Percentiles rank a stretch among this genome's conserved stretches.
Evolutionary conservation across 108 stramenopile species (phyloP).

Genomic region (Aurantiochytrium sp.): DNA sequence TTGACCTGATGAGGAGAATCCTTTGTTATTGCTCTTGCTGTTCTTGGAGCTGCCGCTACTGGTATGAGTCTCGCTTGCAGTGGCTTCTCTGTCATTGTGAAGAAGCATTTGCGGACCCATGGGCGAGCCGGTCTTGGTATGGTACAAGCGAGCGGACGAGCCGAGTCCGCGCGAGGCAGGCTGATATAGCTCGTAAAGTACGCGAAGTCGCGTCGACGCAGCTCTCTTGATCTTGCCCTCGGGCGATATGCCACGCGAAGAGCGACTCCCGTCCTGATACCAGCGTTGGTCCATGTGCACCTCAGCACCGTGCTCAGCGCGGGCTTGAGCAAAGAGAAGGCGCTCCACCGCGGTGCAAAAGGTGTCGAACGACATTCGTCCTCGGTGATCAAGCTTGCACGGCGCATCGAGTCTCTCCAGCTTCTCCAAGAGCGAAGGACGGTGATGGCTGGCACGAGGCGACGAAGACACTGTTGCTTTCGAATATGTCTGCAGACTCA

Average conservation of each 20-base stretch:
- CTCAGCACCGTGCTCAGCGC: background rate
- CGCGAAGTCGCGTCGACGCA: background rate
- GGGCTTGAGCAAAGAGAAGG: background rate
- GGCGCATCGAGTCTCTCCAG: background rate
- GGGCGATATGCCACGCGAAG: background rate
- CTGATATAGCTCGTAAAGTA: background rate
- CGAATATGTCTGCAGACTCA: no score
- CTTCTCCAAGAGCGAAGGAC: background rate
- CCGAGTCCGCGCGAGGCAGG: background rate
- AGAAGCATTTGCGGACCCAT: no score
- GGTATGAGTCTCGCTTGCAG: no score
- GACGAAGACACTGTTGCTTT: no score
- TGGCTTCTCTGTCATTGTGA: no score
- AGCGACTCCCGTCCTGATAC: background rate
- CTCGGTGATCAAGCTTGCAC: background rate
- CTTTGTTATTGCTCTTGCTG: background rate
- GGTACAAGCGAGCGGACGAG: background rate
- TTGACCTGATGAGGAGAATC: background rate
- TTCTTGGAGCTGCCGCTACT: background rate
- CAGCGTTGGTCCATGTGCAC: background rate
- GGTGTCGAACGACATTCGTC: background rate
- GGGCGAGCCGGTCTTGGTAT: background rate
- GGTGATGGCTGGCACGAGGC: no score
- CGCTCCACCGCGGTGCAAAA: background rate
- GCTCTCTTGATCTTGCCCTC: background rate